phyloP scores from a whole-genome alignment of 2,329 filamentous ascomycete species.

The Colletotrichum magnum region DNA sequence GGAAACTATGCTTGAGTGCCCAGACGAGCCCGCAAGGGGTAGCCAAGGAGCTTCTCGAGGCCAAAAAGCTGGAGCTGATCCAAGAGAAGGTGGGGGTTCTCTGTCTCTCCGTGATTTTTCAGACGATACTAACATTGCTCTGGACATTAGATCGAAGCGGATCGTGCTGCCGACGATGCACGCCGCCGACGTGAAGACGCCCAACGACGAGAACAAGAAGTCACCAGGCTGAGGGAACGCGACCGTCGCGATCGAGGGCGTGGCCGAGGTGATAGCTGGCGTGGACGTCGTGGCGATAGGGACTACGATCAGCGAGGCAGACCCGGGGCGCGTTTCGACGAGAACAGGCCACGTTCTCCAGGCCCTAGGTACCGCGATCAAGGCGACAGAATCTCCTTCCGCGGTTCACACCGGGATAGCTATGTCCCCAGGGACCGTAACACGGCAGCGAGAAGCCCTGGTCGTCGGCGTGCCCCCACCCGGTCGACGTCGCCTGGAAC shows the following conservation, averaged over 20 bases:
- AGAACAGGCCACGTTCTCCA: slow-evolving; percentile 64
- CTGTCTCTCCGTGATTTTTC: neutral
- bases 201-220: slow-evolving; percentile 78
- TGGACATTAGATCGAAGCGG: slow-evolving; percentile 79
- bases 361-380: slow-evolving; percentile 59
- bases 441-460: slow-evolving; percentile 55
- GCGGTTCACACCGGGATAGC: slow-evolving; percentile 60
- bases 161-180: slow-evolving; percentile 83
- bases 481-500: slow-evolving; percentile 52
- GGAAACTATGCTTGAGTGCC: slow-evolving; percentile 91
- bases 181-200: slow-evolving; percentile 80
- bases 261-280: slow-evolving; percentile 67
- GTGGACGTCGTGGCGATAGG: slow-evolving; percentile 67
- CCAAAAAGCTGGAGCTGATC: slow-evolving; percentile 94
- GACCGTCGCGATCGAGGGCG: slow-evolving; percentile 70
- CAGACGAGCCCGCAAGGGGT: slow-evolving; percentile 91
- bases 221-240: slow-evolving; percentile 76
- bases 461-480: slow-evolving; percentile 55
- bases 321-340: slow-evolving; percentile 60
- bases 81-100: slow-evolving; percentile 83
- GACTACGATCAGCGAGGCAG: slow-evolving; percentile 60
- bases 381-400: slow-evolving; percentile 58
- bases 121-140: slow-evolving; percentile 20
- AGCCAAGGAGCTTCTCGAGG: slow-evolving; percentile 93
- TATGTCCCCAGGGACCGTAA: slow-evolving; percentile 67